Conservation (phyloP, 176 grass and related monocot genomes). For the Hordeum marinum region DNA sequence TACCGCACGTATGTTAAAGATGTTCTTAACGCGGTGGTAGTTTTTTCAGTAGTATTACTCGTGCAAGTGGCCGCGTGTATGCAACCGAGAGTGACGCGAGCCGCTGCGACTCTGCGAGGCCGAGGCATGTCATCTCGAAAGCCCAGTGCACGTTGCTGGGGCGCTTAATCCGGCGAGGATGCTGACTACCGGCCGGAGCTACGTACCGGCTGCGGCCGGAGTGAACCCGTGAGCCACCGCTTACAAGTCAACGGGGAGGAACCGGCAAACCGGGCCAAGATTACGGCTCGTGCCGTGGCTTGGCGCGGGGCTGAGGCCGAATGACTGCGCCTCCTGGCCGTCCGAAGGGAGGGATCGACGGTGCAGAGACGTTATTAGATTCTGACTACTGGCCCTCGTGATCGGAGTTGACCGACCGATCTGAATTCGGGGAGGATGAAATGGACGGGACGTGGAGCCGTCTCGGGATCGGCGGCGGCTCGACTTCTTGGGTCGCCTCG, state of each 20-base stretch:
- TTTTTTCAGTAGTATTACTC: too few relatives aligned
- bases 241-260: background rate
- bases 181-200: background rate
- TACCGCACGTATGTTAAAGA: too few relatives aligned
- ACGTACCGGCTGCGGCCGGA: background rate
- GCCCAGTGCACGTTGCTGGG: background rate
- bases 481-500: background rate
- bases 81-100: background rate
- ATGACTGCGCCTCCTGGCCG: background rate
- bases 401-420: background rate
- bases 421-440: background rate
- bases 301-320: background rate
- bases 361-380: background rate
- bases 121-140: slow-evolving; percentile 5
- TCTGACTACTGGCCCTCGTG: background rate
- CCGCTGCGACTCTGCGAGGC: background rate
- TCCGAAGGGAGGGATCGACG: slow-evolving; percentile 11
- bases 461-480: background rate
- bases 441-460: background rate
- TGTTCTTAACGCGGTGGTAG: too few relatives aligned
- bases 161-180: background rate
- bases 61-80: background rate
- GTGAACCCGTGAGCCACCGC: too few relatives aligned
- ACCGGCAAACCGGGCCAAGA: background rate
- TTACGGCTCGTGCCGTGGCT: background rate